Percentiles rank a stretch among this genome's conserved stretches.
Evolutionary conservation across 2,329 filamentous ascomycete genomes (phyloP).

Genomic region (Rutstroemia sp.): DNA sequence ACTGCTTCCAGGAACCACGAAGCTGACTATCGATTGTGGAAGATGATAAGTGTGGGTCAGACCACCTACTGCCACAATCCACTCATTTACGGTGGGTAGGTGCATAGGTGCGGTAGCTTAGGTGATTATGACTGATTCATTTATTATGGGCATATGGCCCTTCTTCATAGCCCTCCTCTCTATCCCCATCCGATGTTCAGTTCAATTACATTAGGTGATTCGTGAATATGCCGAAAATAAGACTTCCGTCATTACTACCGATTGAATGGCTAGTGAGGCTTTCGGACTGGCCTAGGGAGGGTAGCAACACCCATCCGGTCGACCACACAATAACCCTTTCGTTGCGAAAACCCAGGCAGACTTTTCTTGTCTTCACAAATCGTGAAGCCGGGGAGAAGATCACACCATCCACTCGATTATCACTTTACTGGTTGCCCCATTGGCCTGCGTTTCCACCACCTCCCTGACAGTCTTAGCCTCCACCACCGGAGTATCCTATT

Average conservation of each 20-base stretch:
- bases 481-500: background rate
- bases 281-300: no score
- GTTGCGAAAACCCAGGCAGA: conserved; percentile 27
- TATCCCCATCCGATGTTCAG: no score
- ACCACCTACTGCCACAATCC: no score
- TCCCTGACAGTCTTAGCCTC: background rate
- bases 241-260: no score
- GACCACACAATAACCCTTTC: conserved; percentile 29
- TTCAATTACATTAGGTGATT: no score
- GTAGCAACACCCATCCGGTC: background rate
- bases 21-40: conserved; percentile 18
- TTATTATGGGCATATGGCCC: no score
- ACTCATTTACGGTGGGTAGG: no score
- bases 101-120: no score
- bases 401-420: background rate
- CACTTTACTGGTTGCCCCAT: conserved; percentile 6
- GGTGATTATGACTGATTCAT: no score
- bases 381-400: conserved; percentile 1
- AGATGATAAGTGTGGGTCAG: conserved; percentile 10
- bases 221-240: no score
- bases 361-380: conserved; percentile 24
- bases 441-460: conserved; percentile 7
- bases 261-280: no score
- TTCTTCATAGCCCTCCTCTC: no score
- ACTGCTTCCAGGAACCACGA: conserved; percentile 30